A percentile compares a stretch with the other conserved stretches of the same genome.
These are phyloP conservation scores for Corymbia calophylla DNA, from an alignment of 441 rosid genomes.

Conservation along the genomic window DNA sequence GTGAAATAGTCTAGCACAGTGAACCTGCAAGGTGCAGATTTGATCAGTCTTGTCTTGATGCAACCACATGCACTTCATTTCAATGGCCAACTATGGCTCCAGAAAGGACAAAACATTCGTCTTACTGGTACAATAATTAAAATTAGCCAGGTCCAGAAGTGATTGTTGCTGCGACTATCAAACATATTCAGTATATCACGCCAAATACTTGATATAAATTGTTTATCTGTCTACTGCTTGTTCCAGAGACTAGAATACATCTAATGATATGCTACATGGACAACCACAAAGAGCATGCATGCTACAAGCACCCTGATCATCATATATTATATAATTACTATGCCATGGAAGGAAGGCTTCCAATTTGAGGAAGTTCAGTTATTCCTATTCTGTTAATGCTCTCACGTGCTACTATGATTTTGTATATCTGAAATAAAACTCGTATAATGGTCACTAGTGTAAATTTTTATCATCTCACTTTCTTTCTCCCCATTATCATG, in stretches of 20 bases:
- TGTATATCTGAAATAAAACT: not conserved
- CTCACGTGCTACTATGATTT: not conserved
- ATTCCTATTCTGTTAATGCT: not conserved
- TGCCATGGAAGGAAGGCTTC: not conserved
- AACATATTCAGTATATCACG: not conserved
- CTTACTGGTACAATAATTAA: not conserved
- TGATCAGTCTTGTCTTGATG: not conserved
- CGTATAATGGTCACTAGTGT: not conserved
- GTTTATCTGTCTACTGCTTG: not conserved
- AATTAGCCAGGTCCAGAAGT: not conserved
- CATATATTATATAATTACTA: not conserved
- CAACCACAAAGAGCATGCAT: not conserved
- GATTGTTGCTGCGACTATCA: not conserved
- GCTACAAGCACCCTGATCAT: not conserved
- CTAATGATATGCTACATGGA: not conserved
- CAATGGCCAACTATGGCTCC: not conserved
- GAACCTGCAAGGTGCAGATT: conserved; percentile 46
- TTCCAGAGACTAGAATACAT: not conserved
- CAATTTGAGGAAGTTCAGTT: not conserved
- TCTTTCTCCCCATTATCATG: not conserved
- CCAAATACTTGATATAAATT: not conserved
- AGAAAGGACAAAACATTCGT: not conserved
- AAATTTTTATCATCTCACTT: not conserved
- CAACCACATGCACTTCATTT: not conserved
- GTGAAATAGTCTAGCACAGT: conserved; percentile 73